phyloP scores from a whole-genome alignment of 2,329 filamentous ascomycete species.

The Fusarium burgessii region DNA sequence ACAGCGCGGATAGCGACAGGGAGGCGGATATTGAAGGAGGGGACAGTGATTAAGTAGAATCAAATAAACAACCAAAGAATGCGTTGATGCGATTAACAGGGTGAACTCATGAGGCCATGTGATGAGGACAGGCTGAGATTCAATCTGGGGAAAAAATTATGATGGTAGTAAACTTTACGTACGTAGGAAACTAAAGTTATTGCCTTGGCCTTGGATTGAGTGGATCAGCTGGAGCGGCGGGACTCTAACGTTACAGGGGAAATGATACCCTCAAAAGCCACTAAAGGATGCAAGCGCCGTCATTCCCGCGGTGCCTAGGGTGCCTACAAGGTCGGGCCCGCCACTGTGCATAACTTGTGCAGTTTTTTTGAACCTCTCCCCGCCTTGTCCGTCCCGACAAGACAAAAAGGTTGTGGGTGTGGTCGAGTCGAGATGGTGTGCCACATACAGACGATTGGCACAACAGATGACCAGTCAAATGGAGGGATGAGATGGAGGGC shows the following conservation, averaged over 20 bases:
- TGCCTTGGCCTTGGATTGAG: conserved; percentile 28
- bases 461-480: conserved; percentile 40
- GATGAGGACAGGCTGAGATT: conserved; percentile 42
- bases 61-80: conserved; percentile 16
- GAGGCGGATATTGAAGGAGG: conserved; percentile 42
- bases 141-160: conserved; percentile 46
- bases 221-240: conserved; percentile 33
- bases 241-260: conserved; percentile 34
- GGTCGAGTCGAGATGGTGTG: conserved; percentile 28
- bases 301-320: conserved; percentile 27
- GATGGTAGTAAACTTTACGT: conserved; percentile 23
- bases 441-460: conserved; percentile 22
- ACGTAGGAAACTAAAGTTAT: not conserved
- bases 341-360: conserved; percentile 39
- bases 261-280: conserved; percentile 35
- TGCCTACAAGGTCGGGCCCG: conserved; percentile 18
- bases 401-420: conserved; percentile 25
- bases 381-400: conserved; percentile 22
- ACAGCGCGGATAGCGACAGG: conserved; percentile 41
- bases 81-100: conserved; percentile 25
- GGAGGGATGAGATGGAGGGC: conserved; percentile 30
- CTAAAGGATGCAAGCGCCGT: conserved; percentile 31
- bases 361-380: conserved; percentile 4
- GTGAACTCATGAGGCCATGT: conserved; percentile 49
- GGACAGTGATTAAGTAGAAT: conserved; percentile 26